Evolutionary conservation across 2,329 filamentous ascomycete genomes (phyloP).

Genomic region (Dothistroma septosporum): DNA sequence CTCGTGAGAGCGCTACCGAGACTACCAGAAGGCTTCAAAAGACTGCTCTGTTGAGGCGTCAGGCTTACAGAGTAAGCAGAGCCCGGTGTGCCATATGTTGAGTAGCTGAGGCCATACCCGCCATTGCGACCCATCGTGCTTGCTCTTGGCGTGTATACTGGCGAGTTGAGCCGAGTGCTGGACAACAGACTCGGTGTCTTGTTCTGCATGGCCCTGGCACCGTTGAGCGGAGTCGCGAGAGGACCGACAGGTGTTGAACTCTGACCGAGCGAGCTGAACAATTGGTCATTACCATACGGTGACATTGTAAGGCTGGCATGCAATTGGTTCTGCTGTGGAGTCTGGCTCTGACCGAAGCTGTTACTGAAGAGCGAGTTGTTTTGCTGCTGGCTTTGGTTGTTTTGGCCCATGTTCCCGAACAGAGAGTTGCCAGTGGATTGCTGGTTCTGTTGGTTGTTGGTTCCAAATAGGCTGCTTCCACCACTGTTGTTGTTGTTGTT

Average conservation of each 20-base stretch:
- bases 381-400: slow-evolving; percentile 41
- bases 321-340: slow-evolving; percentile 55
- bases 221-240: slow-evolving; percentile 81
- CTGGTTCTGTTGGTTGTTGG: slow-evolving; percentile 38
- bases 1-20: slow-evolving; percentile 55
- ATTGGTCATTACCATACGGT: slow-evolving; percentile 81
- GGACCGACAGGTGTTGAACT: slow-evolving; percentile 74
- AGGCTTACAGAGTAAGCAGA: slow-evolving; percentile 51
- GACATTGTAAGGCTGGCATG: slow-evolving; percentile 65
- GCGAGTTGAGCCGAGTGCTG: slow-evolving; percentile 56
- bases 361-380: slow-evolving; percentile 52
- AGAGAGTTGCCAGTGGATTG: slow-evolving; percentile 39
- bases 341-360: slow-evolving; percentile 41
- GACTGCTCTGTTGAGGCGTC: slow-evolving; percentile 63
- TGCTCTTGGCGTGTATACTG: slow-evolving; percentile 66
- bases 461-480: slow-evolving; percentile 31
- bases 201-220: slow-evolving; percentile 44
- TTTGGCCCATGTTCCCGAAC: slow-evolving; percentile 28
- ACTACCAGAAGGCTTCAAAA: slow-evolving; percentile 58
- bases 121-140: slow-evolving; percentile 26
- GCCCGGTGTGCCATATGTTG: slow-evolving; percentile 78
- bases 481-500: slow-evolving; percentile 34
- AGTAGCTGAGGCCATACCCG: slow-evolving; percentile 90
- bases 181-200: slow-evolving; percentile 31
- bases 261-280: slow-evolving; percentile 71